Evolutionary conservation across 306 rosid species (phyloP).

Genomic region (Lathyrus aphaca): DNA sequence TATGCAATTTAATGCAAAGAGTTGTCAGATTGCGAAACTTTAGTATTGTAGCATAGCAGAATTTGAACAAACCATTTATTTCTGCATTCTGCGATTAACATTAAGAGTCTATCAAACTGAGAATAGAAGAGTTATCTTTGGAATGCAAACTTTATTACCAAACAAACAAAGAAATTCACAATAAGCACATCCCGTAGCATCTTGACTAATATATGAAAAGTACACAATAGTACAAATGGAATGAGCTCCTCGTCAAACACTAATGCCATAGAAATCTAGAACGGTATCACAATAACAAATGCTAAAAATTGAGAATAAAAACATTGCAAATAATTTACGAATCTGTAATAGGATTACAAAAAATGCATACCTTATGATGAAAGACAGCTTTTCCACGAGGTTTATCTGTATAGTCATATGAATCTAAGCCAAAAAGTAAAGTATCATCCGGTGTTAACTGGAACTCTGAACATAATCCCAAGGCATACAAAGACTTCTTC

Average conservation of each 20-base stretch:
- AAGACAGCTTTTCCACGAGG: constrained; percentile 67
- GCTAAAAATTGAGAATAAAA: constrained; percentile 3
- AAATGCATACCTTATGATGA: constrained; percentile 61
- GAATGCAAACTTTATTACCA: constrained; percentile 29
- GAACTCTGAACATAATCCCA: constrained; percentile 72
- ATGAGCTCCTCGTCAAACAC: constrained; percentile 17
- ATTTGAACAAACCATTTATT: too few relatives aligned
- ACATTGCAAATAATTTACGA: constrained; percentile 7
- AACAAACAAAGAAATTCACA: constrained; percentile 1
- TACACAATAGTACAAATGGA: constrained; percentile 13
- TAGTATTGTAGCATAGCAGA: too few relatives aligned
- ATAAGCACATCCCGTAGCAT: constrained; percentile 3
- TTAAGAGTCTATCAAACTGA: neutral
- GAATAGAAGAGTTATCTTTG: neutral
- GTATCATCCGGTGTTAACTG: constrained; percentile 65
- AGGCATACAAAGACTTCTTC: constrained; percentile 70
- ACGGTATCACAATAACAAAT: constrained; percentile 2
- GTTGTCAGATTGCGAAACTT: too few relatives aligned
- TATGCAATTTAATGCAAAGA: too few relatives aligned
- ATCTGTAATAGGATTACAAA: neutral
- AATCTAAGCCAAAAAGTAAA: constrained; percentile 66
- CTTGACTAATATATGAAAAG: constrained; percentile 24
- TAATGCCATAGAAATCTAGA: constrained; percentile 16
- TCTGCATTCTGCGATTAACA: too few relatives aligned
- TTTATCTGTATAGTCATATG: constrained; percentile 48